phyloP scores from a whole-genome alignment of 1,139 yeast genomes.

The Eremothecium cymbalariae region DNA sequence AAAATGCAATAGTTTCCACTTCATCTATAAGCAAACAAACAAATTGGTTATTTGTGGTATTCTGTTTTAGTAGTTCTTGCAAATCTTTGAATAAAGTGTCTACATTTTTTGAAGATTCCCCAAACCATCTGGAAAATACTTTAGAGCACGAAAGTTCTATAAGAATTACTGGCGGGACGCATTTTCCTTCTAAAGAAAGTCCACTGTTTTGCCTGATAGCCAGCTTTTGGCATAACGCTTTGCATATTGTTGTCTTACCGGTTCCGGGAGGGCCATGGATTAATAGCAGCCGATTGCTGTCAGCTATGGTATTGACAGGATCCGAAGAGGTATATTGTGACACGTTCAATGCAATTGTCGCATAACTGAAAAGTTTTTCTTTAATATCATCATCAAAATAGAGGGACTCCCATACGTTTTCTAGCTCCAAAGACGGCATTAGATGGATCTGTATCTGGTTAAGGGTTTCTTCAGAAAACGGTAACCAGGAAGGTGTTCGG shows the following conservation, averaged over 20 bases:
- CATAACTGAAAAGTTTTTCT: constrained; percentile 25
- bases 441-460: constrained; percentile 15
- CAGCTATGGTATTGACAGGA: constrained; percentile 5
- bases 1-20: constrained; percentile 36
- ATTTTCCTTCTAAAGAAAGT: constrained; percentile 12
- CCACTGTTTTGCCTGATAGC: constrained; percentile 22
- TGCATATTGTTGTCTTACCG: constrained; percentile 45
- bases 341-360: constrained; percentile 27
- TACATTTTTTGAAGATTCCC: constrained; percentile 36
- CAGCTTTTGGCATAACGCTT: constrained; percentile 35
- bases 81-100: constrained; percentile 31
- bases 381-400: constrained; percentile 27
- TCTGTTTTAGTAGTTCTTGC: constrained; percentile 18
- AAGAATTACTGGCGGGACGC: constrained; percentile 20
- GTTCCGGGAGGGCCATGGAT: constrained; percentile 46
- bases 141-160: constrained; percentile 35
- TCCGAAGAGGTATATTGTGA: constrained; percentile 8
- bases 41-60: constrained; percentile 16
- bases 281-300: constrained; percentile 30
- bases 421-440: constrained; percentile 27
- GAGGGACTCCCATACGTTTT: constrained; percentile 31
- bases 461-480: constrained; percentile 20
- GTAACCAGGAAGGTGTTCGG: constrained; percentile 7
- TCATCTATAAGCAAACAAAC: constrained; percentile 35
- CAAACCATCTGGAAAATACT: constrained; percentile 37